These are phyloP conservation scores for Corymbia maculata DNA, from an alignment of 345 rosid species.

Conservation along the genomic window DNA sequence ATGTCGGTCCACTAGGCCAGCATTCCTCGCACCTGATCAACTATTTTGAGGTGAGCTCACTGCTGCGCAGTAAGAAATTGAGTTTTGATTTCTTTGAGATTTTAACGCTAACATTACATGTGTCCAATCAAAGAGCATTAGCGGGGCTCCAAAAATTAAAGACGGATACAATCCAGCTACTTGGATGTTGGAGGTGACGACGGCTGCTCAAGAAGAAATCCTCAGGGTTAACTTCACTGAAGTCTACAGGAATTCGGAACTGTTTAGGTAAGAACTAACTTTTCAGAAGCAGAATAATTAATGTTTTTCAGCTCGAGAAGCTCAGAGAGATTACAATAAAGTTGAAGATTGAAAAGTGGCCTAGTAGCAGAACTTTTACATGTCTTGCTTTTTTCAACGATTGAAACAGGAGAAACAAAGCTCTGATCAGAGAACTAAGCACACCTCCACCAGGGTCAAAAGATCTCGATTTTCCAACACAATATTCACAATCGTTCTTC, in stretches of 20 bases:
- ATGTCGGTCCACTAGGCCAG: slow-evolving; percentile 52
- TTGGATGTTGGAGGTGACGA: slow-evolving; percentile 66
- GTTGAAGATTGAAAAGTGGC: neutral
- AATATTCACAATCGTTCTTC: slow-evolving; percentile 36
- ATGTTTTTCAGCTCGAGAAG: neutral
- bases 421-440: slow-evolving; percentile 38
- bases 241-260: slow-evolving; percentile 40
- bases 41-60: slow-evolving; percentile 46
- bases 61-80: neutral
- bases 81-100: neutral
- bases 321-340: neutral
- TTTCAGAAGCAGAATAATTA: neutral
- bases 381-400: neutral
- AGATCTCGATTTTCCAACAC: slow-evolving; percentile 35
- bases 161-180: slow-evolving; percentile 72
- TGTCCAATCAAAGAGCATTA: slow-evolving; percentile 19
- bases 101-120: neutral
- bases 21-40: slow-evolving; percentile 40
- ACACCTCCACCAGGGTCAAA: slow-evolving; percentile 25
- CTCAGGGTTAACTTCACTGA: slow-evolving; percentile 30
- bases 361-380: neutral
- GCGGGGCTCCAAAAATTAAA: slow-evolving; percentile 39
- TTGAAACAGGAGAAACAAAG: slow-evolving; percentile 49
- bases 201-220: slow-evolving; percentile 33
- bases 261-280: slow-evolving; percentile 20